A percentile compares a stretch with the other conserved stretches of the same genome.
Conservation (phyloP, 768 basidiomycete species). For the Lactarius sanguifluus region DNA sequence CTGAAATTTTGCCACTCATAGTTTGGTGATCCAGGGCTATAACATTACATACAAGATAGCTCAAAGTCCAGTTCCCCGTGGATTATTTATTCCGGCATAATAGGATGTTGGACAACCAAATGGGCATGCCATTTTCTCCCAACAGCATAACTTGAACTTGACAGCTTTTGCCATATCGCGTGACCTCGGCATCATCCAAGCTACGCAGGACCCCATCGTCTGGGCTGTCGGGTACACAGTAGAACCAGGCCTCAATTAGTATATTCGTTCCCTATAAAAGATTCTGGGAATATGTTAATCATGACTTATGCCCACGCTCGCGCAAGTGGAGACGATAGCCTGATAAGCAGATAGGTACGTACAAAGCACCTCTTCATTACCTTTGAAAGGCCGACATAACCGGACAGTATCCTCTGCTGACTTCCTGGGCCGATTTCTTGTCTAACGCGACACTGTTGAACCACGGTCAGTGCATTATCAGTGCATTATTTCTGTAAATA, state of each 20-base stretch:
- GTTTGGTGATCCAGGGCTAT: no score
- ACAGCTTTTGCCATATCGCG: no score
- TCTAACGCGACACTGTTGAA: slow-evolving; percentile 47
- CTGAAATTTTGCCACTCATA: no score
- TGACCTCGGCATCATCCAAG: no score
- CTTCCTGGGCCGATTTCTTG: slow-evolving; percentile 37
- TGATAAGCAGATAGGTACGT: slow-evolving; percentile 31
- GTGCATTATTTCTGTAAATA: slow-evolving; percentile 47
- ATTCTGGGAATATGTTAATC: slow-evolving; percentile 39
- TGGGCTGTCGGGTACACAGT: slow-evolving; percentile 13
- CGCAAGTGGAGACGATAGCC: slow-evolving; percentile 30
- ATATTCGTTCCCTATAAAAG: slow-evolving; percentile 1
- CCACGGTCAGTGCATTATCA: slow-evolving; percentile 52
- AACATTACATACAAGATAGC: no score
- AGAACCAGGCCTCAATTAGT: slow-evolving; percentile 32
- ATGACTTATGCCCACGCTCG: slow-evolving; percentile 36
- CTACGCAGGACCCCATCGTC: no score
- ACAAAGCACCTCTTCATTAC: no score
- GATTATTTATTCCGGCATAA: no score
- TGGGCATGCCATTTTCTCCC: no score
- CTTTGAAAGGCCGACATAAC: neutral
- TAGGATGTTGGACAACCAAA: no score
- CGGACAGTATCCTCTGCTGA: slow-evolving; percentile 32
- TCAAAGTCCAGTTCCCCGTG: no score
- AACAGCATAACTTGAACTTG: no score